Percentiles rank a stretch among this genome's conserved stretches.
phyloP scores from a whole-genome alignment of 1,139 yeast genomes.

The Saccharomyces hybrid region DNA sequence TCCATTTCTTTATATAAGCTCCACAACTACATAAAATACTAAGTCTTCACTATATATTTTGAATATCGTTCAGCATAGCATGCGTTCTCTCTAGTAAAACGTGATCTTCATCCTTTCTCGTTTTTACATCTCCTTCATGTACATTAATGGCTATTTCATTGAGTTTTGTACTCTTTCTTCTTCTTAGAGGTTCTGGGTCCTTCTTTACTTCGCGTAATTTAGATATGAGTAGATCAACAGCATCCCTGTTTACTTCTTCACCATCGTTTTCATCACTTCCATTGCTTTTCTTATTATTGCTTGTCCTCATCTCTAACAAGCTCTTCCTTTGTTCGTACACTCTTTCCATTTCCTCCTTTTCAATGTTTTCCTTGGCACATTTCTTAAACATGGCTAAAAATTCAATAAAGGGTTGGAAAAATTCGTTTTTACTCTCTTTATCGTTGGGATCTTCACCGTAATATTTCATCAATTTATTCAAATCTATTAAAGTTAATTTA shows the following conservation, averaged over 20 bases:
- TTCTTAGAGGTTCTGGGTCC: conserved; percentile 14
- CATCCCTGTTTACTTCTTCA: conserved; percentile 16
- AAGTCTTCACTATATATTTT: conserved; percentile 14
- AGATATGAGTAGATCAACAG: conserved; percentile 23
- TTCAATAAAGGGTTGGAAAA: conserved; percentile 64
- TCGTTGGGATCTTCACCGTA: conserved; percentile 79
- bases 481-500: conserved; percentile 45
- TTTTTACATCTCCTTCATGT: neutral
- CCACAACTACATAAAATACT: neutral
- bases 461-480: conserved; percentile 58
- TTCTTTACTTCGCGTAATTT: conserved; percentile 23
- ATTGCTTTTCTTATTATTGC: conserved; percentile 21
- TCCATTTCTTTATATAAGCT: neutral
- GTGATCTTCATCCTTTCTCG: neutral
- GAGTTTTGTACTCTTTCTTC: conserved; percentile 13
- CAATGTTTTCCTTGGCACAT: conserved; percentile 68
- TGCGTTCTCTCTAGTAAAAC: conserved; percentile 20
- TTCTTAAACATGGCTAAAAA: conserved; percentile 70
- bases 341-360: conserved; percentile 72
- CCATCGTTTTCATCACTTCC: conserved; percentile 13
- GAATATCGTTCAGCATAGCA: conserved; percentile 19
- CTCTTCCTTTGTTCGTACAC: conserved; percentile 65
- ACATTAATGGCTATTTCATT: conserved; percentile 2
- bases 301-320: conserved; percentile 42
- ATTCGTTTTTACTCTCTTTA: conserved; percentile 51